These are phyloP conservation scores for Suillus ampliporus DNA, from an alignment of 768 basidiomycete genomes.

Conservation along the genomic window DNA sequence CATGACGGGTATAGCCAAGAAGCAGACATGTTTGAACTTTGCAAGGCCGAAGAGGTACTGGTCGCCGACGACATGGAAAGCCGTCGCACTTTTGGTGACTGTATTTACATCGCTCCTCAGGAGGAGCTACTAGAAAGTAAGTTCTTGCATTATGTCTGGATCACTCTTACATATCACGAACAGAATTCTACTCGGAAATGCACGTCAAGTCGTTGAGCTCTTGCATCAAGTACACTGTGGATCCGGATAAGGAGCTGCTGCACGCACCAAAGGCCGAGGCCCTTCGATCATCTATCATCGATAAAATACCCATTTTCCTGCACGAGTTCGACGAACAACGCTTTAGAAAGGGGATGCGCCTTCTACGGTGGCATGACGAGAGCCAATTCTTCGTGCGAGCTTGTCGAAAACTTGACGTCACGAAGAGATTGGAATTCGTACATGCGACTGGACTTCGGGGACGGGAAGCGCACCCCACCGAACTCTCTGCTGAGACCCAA, in stretches of 20 bases:
- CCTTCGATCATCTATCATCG: conserved; percentile 65
- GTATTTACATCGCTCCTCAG: conserved; percentile 76
- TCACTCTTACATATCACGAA: not conserved
- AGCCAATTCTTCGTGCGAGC: conserved; percentile 68
- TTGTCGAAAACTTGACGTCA: conserved; percentile 63
- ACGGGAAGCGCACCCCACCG: conserved; percentile 42
- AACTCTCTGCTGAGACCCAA: conserved; percentile 69
- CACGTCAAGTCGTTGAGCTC: conserved; percentile 73
- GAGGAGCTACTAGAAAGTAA: conserved; percentile 87
- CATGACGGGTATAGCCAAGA: conserved; percentile 5
- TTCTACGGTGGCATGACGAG: conserved; percentile 60
- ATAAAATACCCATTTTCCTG: conserved; percentile 84
- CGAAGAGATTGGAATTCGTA: conserved; percentile 60
- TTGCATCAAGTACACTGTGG: conserved; percentile 74
- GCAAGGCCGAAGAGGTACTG: conserved; percentile 66
- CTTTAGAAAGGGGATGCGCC: conserved; percentile 53
- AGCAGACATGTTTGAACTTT: conserved; percentile 61
- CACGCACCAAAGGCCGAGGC: conserved; percentile 43
- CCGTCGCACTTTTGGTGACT: conserved; percentile 75
- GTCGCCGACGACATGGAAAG: conserved; percentile 84
- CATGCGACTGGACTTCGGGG: conserved; percentile 18
- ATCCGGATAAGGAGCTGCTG: conserved; percentile 47
- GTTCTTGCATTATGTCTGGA: not conserved
- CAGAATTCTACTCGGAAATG: conserved; percentile 73
- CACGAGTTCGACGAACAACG: conserved; percentile 75